Evolutionary conservation across 768 basidiomycete genomes (phyloP), one percentile per base, ranked within the genome.

Genomic region (Leccinellum luteum): DNA sequence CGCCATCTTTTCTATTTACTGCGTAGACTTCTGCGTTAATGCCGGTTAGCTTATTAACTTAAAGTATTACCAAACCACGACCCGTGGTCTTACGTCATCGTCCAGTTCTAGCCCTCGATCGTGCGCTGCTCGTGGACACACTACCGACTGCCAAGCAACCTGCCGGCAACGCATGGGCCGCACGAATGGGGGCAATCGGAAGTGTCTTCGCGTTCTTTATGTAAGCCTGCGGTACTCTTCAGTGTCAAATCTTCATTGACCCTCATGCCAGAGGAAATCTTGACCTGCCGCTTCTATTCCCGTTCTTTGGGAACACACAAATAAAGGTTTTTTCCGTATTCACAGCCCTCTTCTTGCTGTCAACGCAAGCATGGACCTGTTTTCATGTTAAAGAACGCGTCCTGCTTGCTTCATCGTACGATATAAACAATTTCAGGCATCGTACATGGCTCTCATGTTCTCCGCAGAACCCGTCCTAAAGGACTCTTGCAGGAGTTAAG

Each of bases 131-230:
- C 8, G 92, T 98, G 1, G 95, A 98, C 68, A 89, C 82, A 0
- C 72, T 96, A 4, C 87, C 93, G 0, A 75, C 88, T 0, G 69
- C 81, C 1, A 77, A 84, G 25, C 95, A 98, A 70, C 85, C 94
- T 6, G 76, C 81, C 9, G 94, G 90, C 1, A 97, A 95, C 67
- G 95, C 95, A 0, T 98, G 95, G 95, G 95, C 93, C 1, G 92
- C 91, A 1, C 78, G 89, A n/a, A 95, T 97, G 92, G 75, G 90
- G 47, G 91, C 91, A 1, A 66, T 94, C 27, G 95, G 95, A 12
- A 86, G 90, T 55, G 87, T 96, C 0, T 76, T 85, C 2, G 94
- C 94, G 0, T 96, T 94, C 71, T 96, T 90, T 66, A 79, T 92
- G 94, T 94, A 63, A 63, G 90, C 32, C 55, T 7, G 3, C 35